phyloP scores from a whole-genome alignment of 768 basidiomycete genomes.

The Termitomyces titanicus region DNA sequence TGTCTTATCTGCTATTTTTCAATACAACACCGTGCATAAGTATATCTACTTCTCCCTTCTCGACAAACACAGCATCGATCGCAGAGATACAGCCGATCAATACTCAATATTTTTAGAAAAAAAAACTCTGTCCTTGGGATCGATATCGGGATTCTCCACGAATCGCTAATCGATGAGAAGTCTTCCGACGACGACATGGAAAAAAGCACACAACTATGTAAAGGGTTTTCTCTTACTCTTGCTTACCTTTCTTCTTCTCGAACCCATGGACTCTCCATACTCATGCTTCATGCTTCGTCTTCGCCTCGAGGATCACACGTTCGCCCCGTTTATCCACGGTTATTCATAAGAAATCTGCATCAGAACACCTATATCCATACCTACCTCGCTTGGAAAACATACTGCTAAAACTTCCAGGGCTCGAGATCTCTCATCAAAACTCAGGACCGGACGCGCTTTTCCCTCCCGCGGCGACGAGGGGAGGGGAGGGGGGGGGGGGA shows the following conservation, averaged over 20 bases:
- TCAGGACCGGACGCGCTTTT: neutral
- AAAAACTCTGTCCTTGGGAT: neutral
- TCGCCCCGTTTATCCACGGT: neutral
- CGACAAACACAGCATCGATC: neutral
- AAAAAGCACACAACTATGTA: neutral
- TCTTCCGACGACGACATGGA: neutral
- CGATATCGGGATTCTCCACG: neutral
- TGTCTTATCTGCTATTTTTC: neutral
- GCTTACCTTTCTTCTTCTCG: neutral
- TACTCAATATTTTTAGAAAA: neutral
- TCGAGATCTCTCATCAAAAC: no score
- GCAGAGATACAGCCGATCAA: neutral
- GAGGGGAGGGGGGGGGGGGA: neutral
- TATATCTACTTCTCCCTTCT: neutral
- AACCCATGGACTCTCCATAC: neutral
- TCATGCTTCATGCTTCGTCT: neutral
- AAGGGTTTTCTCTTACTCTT: neutral
- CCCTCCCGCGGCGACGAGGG: neutral
- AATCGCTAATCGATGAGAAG: neutral
- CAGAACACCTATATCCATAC: neutral
- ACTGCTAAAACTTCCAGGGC: no score
- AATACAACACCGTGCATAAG: neutral
- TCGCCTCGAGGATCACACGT: constrained; percentile 11
- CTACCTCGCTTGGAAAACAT: no score
- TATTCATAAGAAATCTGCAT: neutral